Conservation (phyloP, 345 rosid species). For the Triadica sebifera region DNA sequence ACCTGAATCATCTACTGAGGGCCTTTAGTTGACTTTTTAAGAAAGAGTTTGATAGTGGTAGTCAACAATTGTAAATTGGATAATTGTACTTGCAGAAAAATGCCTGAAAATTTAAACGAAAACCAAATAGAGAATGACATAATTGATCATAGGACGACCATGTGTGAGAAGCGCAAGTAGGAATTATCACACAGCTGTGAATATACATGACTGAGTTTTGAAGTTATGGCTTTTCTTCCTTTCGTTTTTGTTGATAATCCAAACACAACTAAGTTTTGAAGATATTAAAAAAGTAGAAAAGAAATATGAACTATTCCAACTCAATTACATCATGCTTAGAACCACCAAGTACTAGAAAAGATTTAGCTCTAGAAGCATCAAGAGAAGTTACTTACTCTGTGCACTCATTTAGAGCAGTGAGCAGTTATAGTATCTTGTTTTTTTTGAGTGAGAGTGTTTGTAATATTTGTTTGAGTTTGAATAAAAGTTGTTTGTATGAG, state of each 20-base stretch:
- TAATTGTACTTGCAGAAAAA: slow-evolving; percentile 99
- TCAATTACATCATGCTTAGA: not conserved
- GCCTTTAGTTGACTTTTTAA: slow-evolving; percentile 99
- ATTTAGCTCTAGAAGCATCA: not conserved
- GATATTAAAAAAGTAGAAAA: not conserved
- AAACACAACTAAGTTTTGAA: not conserved
- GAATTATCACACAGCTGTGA: not conserved
- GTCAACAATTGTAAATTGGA: slow-evolving; percentile 96
- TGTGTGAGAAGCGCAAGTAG: slow-evolving; percentile 3
- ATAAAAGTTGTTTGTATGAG: too few relatives aligned
- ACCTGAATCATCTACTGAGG: slow-evolving; percentile 99
- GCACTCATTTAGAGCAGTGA: slow-evolving; percentile 98
- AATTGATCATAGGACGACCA: slow-evolving; percentile 18
- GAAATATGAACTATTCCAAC: not conserved
- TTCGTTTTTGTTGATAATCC: not conserved
- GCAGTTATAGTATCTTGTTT: too few relatives aligned
- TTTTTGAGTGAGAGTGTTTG: too few relatives aligned
- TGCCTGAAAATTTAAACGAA: slow-evolving; percentile 53
- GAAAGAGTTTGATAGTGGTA: slow-evolving; percentile 97
- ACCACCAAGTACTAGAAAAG: slow-evolving; percentile 2
- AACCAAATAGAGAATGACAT: not conserved
- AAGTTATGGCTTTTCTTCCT: not conserved
- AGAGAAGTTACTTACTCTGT: slow-evolving; percentile 66
- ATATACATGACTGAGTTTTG: not conserved
- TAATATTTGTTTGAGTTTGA: too few relatives aligned